Conservation (phyloP, 257 asterid genomes). For the Solanum acaule region DNA sequence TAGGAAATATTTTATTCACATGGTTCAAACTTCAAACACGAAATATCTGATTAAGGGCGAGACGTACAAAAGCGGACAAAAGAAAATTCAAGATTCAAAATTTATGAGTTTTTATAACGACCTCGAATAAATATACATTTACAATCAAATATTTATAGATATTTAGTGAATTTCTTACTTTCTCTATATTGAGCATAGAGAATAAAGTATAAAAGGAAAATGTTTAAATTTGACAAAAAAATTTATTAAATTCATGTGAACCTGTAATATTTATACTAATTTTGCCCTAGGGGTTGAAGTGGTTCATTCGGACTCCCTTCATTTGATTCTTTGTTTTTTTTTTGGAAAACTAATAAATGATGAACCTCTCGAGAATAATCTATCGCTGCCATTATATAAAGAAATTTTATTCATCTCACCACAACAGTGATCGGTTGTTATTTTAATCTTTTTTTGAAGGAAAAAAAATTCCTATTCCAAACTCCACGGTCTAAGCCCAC, state of each 20-base stretch:
- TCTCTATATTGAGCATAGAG: background rate
- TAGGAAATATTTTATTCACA: background rate
- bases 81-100: background rate
- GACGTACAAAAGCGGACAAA: background rate
- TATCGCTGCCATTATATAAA: rapidly evolving
- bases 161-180: background rate
- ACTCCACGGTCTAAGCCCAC: background rate
- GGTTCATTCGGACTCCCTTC: background rate
- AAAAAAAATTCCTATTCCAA: background rate
- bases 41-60: background rate
- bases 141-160: background rate
- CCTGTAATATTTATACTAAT: background rate
- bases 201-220: background rate
- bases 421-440: rapidly evolving
- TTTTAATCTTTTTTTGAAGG: background rate
- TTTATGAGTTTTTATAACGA: background rate
- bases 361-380: background rate
- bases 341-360: background rate
- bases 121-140: background rate
- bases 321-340: background rate
- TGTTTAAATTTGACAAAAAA: background rate
- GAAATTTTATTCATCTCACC: background rate
- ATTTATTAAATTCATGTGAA: background rate
- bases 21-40: rapidly evolving
- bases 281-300: rapidly evolving